Base-by-base conservation (phyloP, 108 stramenopile species). In the Skeletonema tropicum region DNA sequence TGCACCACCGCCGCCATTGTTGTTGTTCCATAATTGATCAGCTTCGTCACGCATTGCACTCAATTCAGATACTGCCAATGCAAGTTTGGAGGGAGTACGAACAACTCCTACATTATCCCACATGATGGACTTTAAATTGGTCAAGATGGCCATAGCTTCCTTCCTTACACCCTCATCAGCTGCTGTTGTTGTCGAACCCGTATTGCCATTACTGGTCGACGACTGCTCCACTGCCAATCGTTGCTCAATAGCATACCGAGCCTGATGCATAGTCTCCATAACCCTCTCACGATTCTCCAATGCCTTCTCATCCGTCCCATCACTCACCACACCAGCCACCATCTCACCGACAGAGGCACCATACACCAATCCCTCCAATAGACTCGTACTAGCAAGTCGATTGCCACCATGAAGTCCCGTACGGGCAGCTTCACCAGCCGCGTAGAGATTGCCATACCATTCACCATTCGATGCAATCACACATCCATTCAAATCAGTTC, bases 371-470 rank as follows among this genome's bases (percentile, higher is more conserved):
- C 96, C 97, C 85, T 98, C 97, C 64, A 98, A 87, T 30, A 98
- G 67, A 41, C 93, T 94, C n/a, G 97, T 98, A 33, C 91, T 92
- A 12, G 97, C 97, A 45, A 97, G 80, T 23, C 97, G 85, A 77
- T 98, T 98, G 8, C 95, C 97, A 15, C 97, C 97, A 71, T 98
- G 97, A 41, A 98, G 84, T 12, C 97, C 97, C 13, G 97, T 98
- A 48, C 97, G 68, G 5, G 97, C 96, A 10, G 94, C 95, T 69
- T 98, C 97, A 49, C 97, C 97, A 0, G 95, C 96, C 0, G 93
- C 94, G 64, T 88, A 96, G 45, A 98, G 68, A 57, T 85, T 85
- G 55, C 79, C 75, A 30, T 81, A 80, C 29, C 68, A 87, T 25
- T 49, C 33, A 5, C 75, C 39, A 8, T 23, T 26, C 26, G 70